Evolutionary conservation across 2,329 filamentous ascomycete species (phyloP).

Genomic region (Colletotrichum sidae): DNA sequence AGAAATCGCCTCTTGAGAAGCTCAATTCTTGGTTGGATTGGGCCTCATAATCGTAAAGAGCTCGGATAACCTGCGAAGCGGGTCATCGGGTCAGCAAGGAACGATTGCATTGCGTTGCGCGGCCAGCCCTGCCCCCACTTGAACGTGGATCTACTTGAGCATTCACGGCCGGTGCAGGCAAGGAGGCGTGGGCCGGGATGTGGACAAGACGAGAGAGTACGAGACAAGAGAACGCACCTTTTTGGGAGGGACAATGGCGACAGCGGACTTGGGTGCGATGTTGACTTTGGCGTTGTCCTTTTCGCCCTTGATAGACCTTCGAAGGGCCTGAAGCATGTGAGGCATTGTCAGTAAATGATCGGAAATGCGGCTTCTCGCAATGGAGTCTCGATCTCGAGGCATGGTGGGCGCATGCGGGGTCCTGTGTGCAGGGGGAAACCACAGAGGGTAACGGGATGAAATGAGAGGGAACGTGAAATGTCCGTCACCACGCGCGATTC

Average conservation of each 20-base stretch:
- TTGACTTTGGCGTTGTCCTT: constrained; percentile 82
- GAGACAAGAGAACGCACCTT: constrained; percentile 71
- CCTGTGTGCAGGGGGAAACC: constrained; percentile 33
- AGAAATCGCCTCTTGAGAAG: constrained; percentile 96
- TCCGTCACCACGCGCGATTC: too few species aligned
- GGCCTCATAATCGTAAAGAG: constrained; percentile 91
- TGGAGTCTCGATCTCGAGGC: constrained; percentile 31
- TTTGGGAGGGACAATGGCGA: constrained; percentile 91
- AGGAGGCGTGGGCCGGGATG: too few species aligned
- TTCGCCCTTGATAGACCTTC: constrained; percentile 90
- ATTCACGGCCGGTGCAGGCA: neutral
- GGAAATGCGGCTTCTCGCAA: constrained; percentile 35
- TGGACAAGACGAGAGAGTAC: constrained; percentile 5
- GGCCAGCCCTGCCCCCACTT: constrained; percentile 7
- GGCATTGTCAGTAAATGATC: constrained; percentile 53
- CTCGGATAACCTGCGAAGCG: constrained; percentile 85
- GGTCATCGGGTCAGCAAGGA: constrained; percentile 17
- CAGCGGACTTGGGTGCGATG: constrained; percentile 85
- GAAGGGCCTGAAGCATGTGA: constrained; percentile 74
- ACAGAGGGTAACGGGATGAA: constrained; percentile 13
- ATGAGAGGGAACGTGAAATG: neutral
- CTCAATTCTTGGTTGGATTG: constrained; percentile 82
- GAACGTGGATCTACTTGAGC: neutral
- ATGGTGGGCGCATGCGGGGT: constrained; percentile 37
- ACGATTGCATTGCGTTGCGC: constrained; percentile 27